Percentiles rank a stretch among this genome's conserved stretches.
These are phyloP conservation scores for Polyplosphaeria fusca DNA, from an alignment of 495 filamentous ascomycete genomes.

Conservation along the genomic window DNA sequence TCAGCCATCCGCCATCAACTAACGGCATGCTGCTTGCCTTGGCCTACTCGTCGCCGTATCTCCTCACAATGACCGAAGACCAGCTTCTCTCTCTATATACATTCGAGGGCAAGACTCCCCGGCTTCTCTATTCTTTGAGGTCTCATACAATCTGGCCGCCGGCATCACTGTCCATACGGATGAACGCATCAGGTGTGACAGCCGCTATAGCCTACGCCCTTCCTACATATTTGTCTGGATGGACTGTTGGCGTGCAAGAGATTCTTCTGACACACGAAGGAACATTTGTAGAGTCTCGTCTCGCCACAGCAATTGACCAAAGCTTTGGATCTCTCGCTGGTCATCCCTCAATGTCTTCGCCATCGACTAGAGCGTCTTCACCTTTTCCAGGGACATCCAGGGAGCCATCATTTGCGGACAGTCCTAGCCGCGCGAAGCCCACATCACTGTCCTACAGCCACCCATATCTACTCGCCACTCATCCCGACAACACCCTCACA, in stretches of 20 bases:
- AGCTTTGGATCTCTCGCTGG: slow-evolving; percentile 38
- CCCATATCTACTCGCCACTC: slow-evolving; percentile 84
- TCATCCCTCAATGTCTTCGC: slow-evolving; percentile 4
- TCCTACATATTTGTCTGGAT: slow-evolving; percentile 65
- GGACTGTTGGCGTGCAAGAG: slow-evolving; percentile 90
- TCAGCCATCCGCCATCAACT: slow-evolving; percentile 52
- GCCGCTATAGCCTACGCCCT: slow-evolving; percentile 84
- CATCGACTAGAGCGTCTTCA: slow-evolving; percentile 25
- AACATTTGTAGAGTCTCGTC: slow-evolving; percentile 53
- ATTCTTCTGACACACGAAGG: slow-evolving; percentile 59
- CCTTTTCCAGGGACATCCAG: slow-evolving; percentile 1
- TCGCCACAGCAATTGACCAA: slow-evolving; percentile 49
- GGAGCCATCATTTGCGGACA: background rate
- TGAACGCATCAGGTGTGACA: slow-evolving; percentile 57
- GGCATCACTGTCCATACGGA: slow-evolving; percentile 71
- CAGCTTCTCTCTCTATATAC: slow-evolving; percentile 73
- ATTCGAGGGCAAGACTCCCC: slow-evolving; percentile 49
- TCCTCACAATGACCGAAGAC: slow-evolving; percentile 70
- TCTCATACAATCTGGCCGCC: slow-evolving; percentile 79
- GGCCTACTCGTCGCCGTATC: slow-evolving; percentile 69
- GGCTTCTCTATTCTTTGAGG: slow-evolving; percentile 72
- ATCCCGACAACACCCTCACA: slow-evolving; percentile 89
- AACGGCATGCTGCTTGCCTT: slow-evolving; percentile 71
- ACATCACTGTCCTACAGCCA: slow-evolving; percentile 82
- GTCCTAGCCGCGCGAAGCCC: slow-evolving; percentile 45